Evolutionary conservation across 192 early-diverging fungal genomes (phyloP).

Genomic region (Funneliformis geosporum): DNA sequence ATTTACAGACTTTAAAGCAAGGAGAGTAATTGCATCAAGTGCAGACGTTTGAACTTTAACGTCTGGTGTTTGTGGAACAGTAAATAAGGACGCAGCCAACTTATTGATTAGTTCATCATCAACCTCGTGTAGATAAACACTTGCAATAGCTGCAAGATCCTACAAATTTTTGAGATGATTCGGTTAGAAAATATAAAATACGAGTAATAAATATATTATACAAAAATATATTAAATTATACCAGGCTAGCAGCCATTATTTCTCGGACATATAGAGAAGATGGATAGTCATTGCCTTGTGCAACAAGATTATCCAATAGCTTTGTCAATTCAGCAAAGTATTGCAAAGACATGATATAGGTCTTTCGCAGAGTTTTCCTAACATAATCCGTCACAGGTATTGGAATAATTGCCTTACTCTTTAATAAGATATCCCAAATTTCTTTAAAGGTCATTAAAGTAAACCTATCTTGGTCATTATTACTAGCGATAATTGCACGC

Average conservation of each 20-base stretch:
- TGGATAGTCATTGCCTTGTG: conserved; percentile 49
- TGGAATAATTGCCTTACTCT: conserved; percentile 28
- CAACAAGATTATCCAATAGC: conserved; percentile 45
- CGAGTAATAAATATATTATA: neutral
- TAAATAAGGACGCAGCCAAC: conserved; percentile 28
- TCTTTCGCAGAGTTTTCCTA: conserved; percentile 44
- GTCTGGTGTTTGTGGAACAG: conserved; percentile 30
- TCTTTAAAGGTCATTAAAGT: conserved; percentile 38
- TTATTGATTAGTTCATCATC: conserved; percentile 29
- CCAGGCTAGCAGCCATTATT: conserved; percentile 61
- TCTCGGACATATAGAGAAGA: conserved; percentile 53
- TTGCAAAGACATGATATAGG: conserved; percentile 56
- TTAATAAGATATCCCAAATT: conserved; percentile 45
- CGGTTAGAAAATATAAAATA: neutral
- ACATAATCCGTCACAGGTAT: conserved; percentile 35
- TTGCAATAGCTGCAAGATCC: neutral
- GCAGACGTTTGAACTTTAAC: conserved; percentile 39
- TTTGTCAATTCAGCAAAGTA: conserved; percentile 57
- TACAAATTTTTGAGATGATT: neutral
- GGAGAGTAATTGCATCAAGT: conserved; percentile 43
- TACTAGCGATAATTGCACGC: conserved; percentile 41
- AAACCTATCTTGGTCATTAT: conserved; percentile 23
- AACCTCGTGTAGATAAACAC: conserved; percentile 35
- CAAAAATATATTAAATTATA: conserved; percentile 30
- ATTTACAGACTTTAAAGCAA: conserved; percentile 46